Evolutionary conservation across 2,329 filamentous ascomycete genomes (phyloP), one percentile per base, ranked within the genome.

Genomic region (Huntiella decipiens): DNA sequence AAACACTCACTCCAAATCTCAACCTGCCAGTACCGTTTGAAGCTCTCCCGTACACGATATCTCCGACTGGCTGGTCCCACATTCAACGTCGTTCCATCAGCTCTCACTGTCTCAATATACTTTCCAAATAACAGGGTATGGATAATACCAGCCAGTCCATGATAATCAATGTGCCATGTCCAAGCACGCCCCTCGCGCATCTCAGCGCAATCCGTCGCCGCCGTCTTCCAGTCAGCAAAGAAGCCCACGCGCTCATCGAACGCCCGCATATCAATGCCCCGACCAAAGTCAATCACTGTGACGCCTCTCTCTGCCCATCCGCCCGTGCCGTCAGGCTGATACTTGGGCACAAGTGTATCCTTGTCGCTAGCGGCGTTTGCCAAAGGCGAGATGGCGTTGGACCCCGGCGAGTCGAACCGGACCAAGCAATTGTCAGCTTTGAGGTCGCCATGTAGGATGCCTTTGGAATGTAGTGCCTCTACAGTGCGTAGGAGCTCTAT

Each of bases 91-190:
- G 65, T 60, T 54, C 71, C 66, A 54, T 63, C 65, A 54, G 63
- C 68, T 33, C 71, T 68, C 44, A 71, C 63, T 1, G 85, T 92
- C 58, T 94, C 84, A 55, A 98, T 91, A 62, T 96, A 96, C 57
- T 83, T 86, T 7, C 91, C 88, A 58, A 95, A 98, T 3, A 98
- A 72, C 54, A 98, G 72, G 38, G 77, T 80, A 62, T 98, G 86
- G 4, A 96, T 68, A 17, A 84, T 82, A 4, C 85, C 86, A 0
- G 91, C 91, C 0, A 95, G 70, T 10, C 91, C 91, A 60, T 93
- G 84, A 56, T 96, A 92, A 64, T 98, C 91, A 53, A 95, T 84
- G 60, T 98, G 91, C 66, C 86, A 95, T 1, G 88, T 96, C 91
- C 91, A 98, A 0, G 87, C 86, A 1, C 88, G 73, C 47, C 85